These are phyloP conservation scores for Cinchona pubescens DNA, from an alignment of 257 asterid genomes.

Conservation along the genomic window DNA sequence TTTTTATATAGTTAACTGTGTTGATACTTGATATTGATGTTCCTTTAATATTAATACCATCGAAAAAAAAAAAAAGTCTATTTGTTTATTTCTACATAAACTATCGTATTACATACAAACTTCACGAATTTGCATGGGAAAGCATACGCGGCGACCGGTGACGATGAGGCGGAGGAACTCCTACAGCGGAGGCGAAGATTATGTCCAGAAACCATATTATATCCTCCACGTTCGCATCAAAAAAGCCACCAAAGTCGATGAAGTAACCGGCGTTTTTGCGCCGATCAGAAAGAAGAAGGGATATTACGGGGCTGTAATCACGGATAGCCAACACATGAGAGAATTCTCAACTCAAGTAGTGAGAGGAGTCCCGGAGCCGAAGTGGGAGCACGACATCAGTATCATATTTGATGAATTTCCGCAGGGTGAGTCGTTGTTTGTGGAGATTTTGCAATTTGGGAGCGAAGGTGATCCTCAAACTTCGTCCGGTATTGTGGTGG, in stretches of 20 bases:
- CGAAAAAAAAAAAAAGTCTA: not conserved
- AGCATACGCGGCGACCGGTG: not conserved
- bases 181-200: not conserved
- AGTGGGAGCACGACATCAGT: not conserved
- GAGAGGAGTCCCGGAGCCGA: not conserved
- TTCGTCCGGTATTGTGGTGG: constrained; percentile 5
- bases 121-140: not conserved
- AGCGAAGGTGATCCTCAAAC: constrained; percentile 2
- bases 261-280: not conserved
- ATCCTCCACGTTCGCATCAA: not conserved
- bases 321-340: not conserved
- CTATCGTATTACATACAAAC: too few relatives aligned
- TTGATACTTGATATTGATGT: not conserved
- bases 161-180: not conserved
- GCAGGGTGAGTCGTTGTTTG: not conserved
- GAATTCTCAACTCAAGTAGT: not conserved
- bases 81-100: not conserved
- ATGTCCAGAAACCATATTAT: not conserved
- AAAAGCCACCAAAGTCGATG: not conserved
- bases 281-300: not conserved
- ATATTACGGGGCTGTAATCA: not conserved
- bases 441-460: constrained; percentile 5
- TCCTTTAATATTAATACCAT: not conserved
- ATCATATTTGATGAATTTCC: not conserved
- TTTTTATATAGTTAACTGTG: too few relatives aligned